Evolutionary conservation across 768 basidiomycete species (phyloP), one percentile per base, ranked within the genome.

Genomic region (Suillus plorans): DNA sequence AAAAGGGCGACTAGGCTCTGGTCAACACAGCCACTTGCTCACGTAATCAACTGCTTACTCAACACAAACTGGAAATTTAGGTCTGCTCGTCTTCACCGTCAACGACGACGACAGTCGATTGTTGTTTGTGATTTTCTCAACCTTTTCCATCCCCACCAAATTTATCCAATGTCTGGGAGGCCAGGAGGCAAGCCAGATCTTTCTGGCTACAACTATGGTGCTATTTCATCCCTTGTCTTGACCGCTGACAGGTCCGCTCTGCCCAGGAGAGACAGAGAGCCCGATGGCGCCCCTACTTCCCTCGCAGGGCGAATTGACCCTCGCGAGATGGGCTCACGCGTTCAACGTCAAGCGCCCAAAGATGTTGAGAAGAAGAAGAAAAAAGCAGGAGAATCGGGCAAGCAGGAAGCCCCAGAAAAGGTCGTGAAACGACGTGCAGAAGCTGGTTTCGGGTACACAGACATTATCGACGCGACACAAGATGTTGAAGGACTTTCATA

Each of bases 331-430:
- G 97, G 97, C 31, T 94, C 95, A 22, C 88, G 95, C 25, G 94
- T 92, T 39, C 79, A 88, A 64, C 85, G 94, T 20, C 86, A 92
- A 69, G 87, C 85, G 0, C 93, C 95, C 16, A 94, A 94, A 74
- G 93, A 96, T 72, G 72, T 95, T 20, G 91, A 94, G 59, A 96
- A 95, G 86, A 95, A 94, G 84, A 94, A 94, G 84, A 94, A 92
- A 73, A 92, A 89, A 76, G 91, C 90, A 0, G 79, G 81, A 0
- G 89, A 88, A 60, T 64, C 75, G 0, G 73, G 73, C 1, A 80
- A 77, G 60, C 81, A 85, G 67, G 87, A 89, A 59, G 77, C 80
- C 9, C 74, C 84, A 34, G 89, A 92, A 77, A 84, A 84, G 68
- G 83, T 85, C 52, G 72, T 74, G 25, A 89, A 87, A 69, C 84